A percentile compares a stretch with the other conserved stretches of the same genome.
Conservation (phyloP, 2,329 filamentous ascomycete genomes). For the Trichoderma afroharzianum region DNA sequence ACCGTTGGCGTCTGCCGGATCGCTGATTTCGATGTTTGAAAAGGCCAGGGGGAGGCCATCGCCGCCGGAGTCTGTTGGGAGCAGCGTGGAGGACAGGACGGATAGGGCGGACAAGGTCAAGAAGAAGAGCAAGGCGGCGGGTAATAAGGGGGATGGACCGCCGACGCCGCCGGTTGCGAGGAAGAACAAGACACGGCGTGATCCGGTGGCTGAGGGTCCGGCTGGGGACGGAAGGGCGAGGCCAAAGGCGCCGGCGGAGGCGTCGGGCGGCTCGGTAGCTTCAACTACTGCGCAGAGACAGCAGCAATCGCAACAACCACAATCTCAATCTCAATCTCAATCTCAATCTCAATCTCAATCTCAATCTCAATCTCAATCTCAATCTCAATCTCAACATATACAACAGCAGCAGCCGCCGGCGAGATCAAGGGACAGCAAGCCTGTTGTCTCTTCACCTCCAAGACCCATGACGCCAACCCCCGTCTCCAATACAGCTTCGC, state of each 20-base stretch:
- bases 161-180: conserved; percentile 1
- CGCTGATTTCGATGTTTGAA: conserved; percentile 68
- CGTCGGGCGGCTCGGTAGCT: background rate
- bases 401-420: background rate
- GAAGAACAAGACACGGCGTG: background rate
- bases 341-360: background rate
- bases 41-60: conserved; percentile 32
- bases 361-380: background rate
- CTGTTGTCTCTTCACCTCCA: background rate
- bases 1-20: conserved; percentile 58
- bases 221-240: conserved; percentile 24
- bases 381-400: background rate
- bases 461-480: conserved; percentile 7
- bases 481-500: background rate
- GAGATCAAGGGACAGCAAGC: background rate
- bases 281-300: conserved; percentile 4
- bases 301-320: background rate
- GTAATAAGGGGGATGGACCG: background rate
- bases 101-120: background rate
- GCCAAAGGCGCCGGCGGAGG: conserved; percentile 17
- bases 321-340: background rate
- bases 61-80: conserved; percentile 10
- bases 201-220: conserved; percentile 1
- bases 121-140: background rate
- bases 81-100: background rate